Conservation (phyloP, 805 yeast species). For the Maudiozyma bulderi region DNA sequence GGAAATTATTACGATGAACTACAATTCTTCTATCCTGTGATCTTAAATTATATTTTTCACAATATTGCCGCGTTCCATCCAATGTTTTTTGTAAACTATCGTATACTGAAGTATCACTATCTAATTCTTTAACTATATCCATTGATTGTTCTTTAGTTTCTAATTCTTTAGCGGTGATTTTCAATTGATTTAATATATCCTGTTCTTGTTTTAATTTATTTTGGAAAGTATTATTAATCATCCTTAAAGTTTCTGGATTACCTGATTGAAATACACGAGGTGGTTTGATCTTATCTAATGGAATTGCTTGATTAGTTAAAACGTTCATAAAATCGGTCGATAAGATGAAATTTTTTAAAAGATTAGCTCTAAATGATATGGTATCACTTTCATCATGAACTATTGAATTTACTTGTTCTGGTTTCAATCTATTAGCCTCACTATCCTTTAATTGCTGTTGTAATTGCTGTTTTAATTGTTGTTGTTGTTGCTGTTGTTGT, state of each 20-base stretch:
- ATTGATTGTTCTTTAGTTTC: not conserved
- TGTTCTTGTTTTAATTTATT: constrained; percentile 1
- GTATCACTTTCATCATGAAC: constrained; percentile 29
- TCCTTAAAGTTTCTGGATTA: not conserved
- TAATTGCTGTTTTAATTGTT: constrained; percentile 9
- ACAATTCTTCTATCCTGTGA: constrained; percentile 13
- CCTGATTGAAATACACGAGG: constrained; percentile 7
- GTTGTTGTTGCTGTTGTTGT: constrained; percentile 9
- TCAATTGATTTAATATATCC: not conserved
- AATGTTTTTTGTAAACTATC: constrained; percentile 4
- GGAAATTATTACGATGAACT: constrained; percentile 14
- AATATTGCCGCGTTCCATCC: constrained; percentile 8
- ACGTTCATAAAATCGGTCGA: constrained; percentile 17
- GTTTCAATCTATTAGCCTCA: constrained; percentile 18
- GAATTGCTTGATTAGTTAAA: constrained; percentile 17
- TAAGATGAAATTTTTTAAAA: constrained; percentile 18
- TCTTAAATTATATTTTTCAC: constrained; percentile 6
- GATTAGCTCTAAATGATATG: constrained; percentile 21
- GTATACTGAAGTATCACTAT: not conserved
- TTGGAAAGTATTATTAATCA: not conserved
- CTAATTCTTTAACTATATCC: not conserved
- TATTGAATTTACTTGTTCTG: constrained; percentile 19
- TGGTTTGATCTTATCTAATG: constrained; percentile 15
- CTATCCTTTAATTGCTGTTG: constrained; percentile 12
- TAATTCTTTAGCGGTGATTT: not conserved